Evolutionary conservation across 2,329 filamentous ascomycete species (phyloP).

Genomic region (Penicillium sp.): DNA sequence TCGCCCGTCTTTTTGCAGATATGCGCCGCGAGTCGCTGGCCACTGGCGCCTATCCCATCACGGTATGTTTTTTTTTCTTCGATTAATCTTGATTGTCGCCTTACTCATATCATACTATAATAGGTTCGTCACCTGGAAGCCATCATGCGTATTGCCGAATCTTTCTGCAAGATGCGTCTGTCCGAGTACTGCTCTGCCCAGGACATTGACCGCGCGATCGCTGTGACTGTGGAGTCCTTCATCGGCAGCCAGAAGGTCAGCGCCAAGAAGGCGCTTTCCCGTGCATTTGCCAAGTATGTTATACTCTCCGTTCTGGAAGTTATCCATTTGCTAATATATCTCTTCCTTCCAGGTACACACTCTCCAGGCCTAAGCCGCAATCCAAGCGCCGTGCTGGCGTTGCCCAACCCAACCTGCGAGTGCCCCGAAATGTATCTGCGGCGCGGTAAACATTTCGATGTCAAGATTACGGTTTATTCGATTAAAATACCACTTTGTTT

Average conservation of each 20-base stretch:
- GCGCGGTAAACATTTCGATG: constrained; percentile 10
- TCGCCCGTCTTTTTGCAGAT: constrained; percentile 88
- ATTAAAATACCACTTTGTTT: constrained; percentile 26
- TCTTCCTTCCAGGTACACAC: constrained; percentile 33
- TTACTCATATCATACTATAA: constrained; percentile 7
- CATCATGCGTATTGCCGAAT: constrained; percentile 90
- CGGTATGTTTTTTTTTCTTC: constrained; percentile 59
- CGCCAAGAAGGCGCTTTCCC: constrained; percentile 91
- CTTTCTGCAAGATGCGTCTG: constrained; percentile 97
- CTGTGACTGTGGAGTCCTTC: constrained; percentile 93
- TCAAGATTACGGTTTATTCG: constrained; percentile 10
- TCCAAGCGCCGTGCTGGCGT: constrained; percentile 40
- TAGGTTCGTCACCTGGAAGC: constrained; percentile 96
- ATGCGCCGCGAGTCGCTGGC: constrained; percentile 91
- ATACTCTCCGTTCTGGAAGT: constrained; percentile 29
- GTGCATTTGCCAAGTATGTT: constrained; percentile 95
- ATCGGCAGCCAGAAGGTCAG: constrained; percentile 95
- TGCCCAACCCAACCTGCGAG: constrained; percentile 31
- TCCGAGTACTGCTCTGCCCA: constrained; percentile 87
- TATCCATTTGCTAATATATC: constrained; percentile 6
- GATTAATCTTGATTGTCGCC: background rate
- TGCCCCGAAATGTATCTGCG: constrained; percentile 16
- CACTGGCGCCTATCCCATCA: constrained; percentile 96
- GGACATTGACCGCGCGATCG: constrained; percentile 95
- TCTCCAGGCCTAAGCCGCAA: constrained; percentile 40